Conservation (phyloP, 1,284 basidiomycete species). For the Cutaneotrichosporon mucoides region DNA sequence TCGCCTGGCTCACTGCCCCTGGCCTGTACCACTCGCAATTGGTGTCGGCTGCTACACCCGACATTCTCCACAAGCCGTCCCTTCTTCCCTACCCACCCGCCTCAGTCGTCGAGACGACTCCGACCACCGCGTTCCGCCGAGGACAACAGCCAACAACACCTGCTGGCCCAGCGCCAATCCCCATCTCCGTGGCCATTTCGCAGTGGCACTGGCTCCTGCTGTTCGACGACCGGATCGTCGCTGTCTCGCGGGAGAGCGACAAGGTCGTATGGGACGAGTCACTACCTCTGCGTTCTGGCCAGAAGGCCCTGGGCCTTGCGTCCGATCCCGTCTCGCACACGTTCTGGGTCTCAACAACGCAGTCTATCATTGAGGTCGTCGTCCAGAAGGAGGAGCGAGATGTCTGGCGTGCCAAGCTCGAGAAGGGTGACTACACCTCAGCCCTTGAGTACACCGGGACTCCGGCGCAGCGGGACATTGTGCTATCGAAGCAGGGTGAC, state of each 20-base stretch:
- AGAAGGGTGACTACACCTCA: conserved; percentile 68
- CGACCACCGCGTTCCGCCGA: conserved; percentile 43
- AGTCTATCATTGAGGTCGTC: conserved; percentile 83
- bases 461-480: conserved; percentile 73
- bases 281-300: conserved; percentile 64
- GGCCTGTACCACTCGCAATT: conserved; percentile 76
- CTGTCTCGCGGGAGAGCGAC: conserved; percentile 75
- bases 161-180: conserved; percentile 53
- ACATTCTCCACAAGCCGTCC: conserved; percentile 36
- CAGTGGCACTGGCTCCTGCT: conserved; percentile 90
- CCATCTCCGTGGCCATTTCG: conserved; percentile 71
- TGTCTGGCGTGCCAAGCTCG: conserved; percentile 88
- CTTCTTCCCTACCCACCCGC: conserved; percentile 58
- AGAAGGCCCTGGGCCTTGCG: conserved; percentile 67
- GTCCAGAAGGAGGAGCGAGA: conserved; percentile 85
- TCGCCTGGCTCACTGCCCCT: conserved; percentile 89
- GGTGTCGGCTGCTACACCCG: conserved; percentile 28
- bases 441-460: conserved; percentile 79
- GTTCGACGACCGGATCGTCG: conserved; percentile 73
- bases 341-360: conserved; percentile 91
- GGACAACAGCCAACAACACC: conserved; percentile 4
- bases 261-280: conserved; percentile 77
- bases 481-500: conserved; percentile 80
- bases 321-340: conserved; percentile 82
- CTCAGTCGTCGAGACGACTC: conserved; percentile 54